These are phyloP conservation scores for Chalciporus piperatus DNA, from an alignment of 768 basidiomycete genomes.

Conservation along the genomic window DNA sequence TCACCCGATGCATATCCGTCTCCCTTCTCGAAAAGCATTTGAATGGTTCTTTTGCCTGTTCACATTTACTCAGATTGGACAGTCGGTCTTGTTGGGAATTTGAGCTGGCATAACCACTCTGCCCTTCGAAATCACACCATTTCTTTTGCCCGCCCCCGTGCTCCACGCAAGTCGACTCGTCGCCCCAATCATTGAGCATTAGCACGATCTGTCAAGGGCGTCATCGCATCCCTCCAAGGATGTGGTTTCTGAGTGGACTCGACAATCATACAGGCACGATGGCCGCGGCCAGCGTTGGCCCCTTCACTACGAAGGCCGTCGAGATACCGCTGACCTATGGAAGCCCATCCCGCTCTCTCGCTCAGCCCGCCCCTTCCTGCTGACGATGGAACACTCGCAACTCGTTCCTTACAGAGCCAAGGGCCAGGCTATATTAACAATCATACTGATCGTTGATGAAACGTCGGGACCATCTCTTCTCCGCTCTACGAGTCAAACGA, in stretches of 20 bases:
- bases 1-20: conserved; percentile 25
- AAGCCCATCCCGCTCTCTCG: not conserved
- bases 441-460: not conserved
- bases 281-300: not conserved
- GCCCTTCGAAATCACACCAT: not conserved
- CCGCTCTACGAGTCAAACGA: no score
- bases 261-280: not conserved
- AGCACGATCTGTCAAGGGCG: not conserved
- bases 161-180: no score
- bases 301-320: not conserved
- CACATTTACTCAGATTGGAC: not conserved
- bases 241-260: not conserved
- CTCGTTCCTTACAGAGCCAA: no score
- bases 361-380: not conserved
- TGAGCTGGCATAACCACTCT: conserved; percentile 14
- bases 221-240: not conserved
- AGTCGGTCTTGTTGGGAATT: conserved; percentile 24
- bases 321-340: not conserved
- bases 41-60: no score
- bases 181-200: no score
- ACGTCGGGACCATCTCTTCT: no score
- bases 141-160: no score
- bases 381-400: not conserved
- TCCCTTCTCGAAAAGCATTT: conserved; percentile 21
- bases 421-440: no score